Evolutionary conservation across 352 stramenopile genomes (phyloP), one percentile per base, ranked within the genome.

Genomic region (Globisporangium polare): DNA sequence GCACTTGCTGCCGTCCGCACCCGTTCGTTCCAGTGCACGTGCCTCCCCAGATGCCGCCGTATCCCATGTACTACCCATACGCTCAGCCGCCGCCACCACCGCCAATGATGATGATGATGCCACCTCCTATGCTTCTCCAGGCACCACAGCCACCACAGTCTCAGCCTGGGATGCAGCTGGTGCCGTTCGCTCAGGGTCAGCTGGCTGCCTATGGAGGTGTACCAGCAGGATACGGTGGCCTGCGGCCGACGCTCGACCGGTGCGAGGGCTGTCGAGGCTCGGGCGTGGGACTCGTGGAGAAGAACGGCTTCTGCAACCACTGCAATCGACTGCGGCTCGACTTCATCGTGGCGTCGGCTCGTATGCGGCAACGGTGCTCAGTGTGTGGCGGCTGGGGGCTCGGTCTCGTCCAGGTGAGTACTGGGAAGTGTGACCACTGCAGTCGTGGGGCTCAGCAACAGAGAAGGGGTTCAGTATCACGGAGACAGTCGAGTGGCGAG

Each of bases 321-420:
- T 90, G 81, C 64, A 89, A 90, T 46, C 78, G 81, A 3, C 65
- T 90, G 45, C 72, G 72, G 1, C 77, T 88, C 45, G 81, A 80
- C 15, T 89, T 90, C 53, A 89, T 90, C 66, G 75, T 90, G 18
- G 78, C 80, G 37, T 85, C 81, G 17, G 74, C 75, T 29, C 75
- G 83, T 27, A 83, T 90, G 58, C 75, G 73, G 13, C 71, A 72
- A 50, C 69, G 75, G 0, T 90, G 81, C 58, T 68, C 75, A 0
- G 62, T 69, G 12, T 90, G 81, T 61, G 62, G 69, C 10, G 78
- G 78, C 52, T 89, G 81, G 79, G 81, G 81, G 1, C 75, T 86
- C 22, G 73, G 73, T 13, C 68, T 90, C 20, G 65, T 90, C 12
- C 53, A 77, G 20, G 50, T 73, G 61, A 53, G 65, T 17, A 83